Base-by-base conservation (phyloP, 495 filamentous ascomycete genomes). In the Trichocladium uniseriatum region DNA sequence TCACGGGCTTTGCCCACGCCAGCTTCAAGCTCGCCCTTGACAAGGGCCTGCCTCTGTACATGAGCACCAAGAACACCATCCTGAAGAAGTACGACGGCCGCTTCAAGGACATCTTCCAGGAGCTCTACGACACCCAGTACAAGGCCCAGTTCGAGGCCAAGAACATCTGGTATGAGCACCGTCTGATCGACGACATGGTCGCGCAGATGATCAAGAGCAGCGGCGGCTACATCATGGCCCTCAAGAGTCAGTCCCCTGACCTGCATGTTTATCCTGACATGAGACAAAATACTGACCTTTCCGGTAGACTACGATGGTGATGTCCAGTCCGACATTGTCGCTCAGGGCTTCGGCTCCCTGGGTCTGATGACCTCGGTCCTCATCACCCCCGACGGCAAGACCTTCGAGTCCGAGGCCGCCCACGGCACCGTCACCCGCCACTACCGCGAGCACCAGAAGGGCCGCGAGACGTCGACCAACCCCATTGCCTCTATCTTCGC, bases 41-140 rank as follows among this genome's bases (percentile, higher is more conserved):
- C 66, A 94, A 95, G 79, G 72, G 71, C 49, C 70, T 95, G 37
- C 92, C 92, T 15, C 72, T 98, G 58, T 98, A 97, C 72, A 89
- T 97, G 89, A 92, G 86, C 79, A 98, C 92, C 66, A 98, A 98
- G 82, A 96, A 97, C 74, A 98, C 92, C 52, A 98, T 98, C 61
- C 71, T 98, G 56, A 98, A 98, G 83, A 87, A 87, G 67, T 98
- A 98, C 71, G 92, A 98, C 63, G 92, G 92, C 27, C 78, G 84
- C 55, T 98, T 98, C 79, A 96, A 95, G 82, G 92, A 98, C 57
- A 92, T 98, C 72, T 98, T 98, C 81, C 86, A 98, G 79, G 86
- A 94, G 61, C 79, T 97, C 54, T 98, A 87, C 70, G 87, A 97
- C 56, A 78, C 74, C 31, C 73, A 82, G 60, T 98, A 97, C 76